Evolutionary conservation across 1,284 basidiomycete species (phyloP), one percentile per base, ranked within the genome.

Genomic region (Tetrapyrgos nigripes): DNA sequence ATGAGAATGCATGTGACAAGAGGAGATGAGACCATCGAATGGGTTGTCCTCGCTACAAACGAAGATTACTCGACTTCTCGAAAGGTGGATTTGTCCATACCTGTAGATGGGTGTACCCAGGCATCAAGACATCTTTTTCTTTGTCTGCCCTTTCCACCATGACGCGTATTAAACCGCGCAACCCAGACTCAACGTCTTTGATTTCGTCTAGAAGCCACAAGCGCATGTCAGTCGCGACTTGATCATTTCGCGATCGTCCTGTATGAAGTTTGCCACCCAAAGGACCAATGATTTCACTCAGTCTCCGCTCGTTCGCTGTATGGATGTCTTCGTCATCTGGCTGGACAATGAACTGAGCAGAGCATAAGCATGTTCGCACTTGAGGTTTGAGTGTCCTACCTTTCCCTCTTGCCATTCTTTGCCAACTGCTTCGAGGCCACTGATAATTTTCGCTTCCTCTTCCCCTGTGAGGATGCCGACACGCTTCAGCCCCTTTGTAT

Each of bases 1-100:
- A 96, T 47, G 94, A 94, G 70, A 94, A 92, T 3, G 96, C 96
- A 76, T 99, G 96, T 31, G 96, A 97, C 57, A 98, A 87, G 50
- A 99, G 83, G 55, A 97, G 87, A 76, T 99, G 97, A 1, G 97
- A 96, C 97, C 97, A 99, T 64, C 97, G 89, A 71, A 99, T 97
- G 31, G 97, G 97, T 84, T 98, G 96, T 1, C 92, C 97, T 24
- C 97, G 90, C 94, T 97, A 56, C 24, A 14, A 47, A 46, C n/a
- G 58, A 50, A 35, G 23, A 17, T 56, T 66, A 40, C 19, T 40
- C 37, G 31, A 8, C 14, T 33, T 14, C 31, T 33, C 14, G 8
- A 43, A 59, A 49, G 10, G 9, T 11, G 17, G 19, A 19, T 50
- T 21, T 11, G 24, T 46, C 23, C 80, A 55, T 67, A 93, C 94